Evolutionary conservation across 139 green algal genomes (phyloP), one percentile per base, ranked within the genome.

Genomic region (Asterochloris erici): DNA sequence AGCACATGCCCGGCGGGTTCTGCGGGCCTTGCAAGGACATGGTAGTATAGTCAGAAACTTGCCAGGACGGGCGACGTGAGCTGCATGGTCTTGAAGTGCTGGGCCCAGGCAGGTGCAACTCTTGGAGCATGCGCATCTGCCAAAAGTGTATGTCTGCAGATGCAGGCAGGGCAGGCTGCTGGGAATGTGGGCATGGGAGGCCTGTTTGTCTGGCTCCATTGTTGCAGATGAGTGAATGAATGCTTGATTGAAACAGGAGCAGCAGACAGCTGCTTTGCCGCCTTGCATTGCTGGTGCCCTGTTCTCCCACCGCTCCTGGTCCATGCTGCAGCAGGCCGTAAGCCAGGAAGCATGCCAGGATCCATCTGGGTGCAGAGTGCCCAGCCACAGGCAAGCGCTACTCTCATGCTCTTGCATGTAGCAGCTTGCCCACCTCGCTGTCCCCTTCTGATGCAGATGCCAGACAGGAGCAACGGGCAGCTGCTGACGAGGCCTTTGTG

Each of bases 301-400:
- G 66, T 71, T 26, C 4, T 13, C 64, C 4, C 10, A 26, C 66
- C 17, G 2, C 66, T 26, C 17, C 21, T 21, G 66, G 2, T 71
- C 17, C 66, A 54, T 76, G 70, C 24, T 80, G 60, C 75, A 80
- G 76, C 60, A 80, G 26, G 76, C 75, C 47, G 76, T 60, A 19
- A 62, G 47, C 24, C 76, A 80, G 38, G 38, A 54, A 54, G 2
- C 0, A 38, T 60, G 24, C 60, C 54, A 13, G 75, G 75, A 9
- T 47, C 68, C 60, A 63, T 80, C 9, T 27, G n/a, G 15, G 76
- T 70, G 26, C 54, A 61, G 13, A 80, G 19, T 27, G 76, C 76
- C 76, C 24, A 69, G 76, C 23, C 79, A 87, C 70, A 76, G 73
- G n/a, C 77, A 87, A 47, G 76, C 85, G 62, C 63, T 88, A n/a